phyloP scores from a whole-genome alignment of 2,329 filamentous ascomycete species.

The Colletotrichum sp. region DNA sequence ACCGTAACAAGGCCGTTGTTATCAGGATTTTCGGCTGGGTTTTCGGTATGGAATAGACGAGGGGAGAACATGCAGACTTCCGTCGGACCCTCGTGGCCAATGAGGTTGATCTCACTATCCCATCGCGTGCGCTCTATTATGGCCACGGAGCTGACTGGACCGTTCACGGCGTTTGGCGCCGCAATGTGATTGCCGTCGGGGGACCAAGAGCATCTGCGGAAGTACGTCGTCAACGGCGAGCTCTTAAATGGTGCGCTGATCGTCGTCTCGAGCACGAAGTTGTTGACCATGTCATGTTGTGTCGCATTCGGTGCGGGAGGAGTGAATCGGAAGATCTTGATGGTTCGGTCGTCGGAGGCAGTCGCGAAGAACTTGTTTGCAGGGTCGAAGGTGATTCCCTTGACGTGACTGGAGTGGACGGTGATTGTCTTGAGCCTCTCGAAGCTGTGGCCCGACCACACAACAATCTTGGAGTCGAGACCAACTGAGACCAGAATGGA shows the following conservation, averaged over 20 bases:
- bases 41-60: slow-evolving; percentile 78
- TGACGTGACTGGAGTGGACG: slow-evolving; percentile 96
- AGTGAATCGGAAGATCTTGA: slow-evolving; percentile 96
- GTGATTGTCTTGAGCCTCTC: slow-evolving; percentile 95
- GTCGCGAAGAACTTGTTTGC: slow-evolving; percentile 99
- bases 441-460: slow-evolving; percentile 98
- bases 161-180: slow-evolving; percentile 95
- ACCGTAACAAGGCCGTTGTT: slow-evolving; percentile 76
- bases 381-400: slow-evolving; percentile 97
- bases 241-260: slow-evolving; percentile 87
- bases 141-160: slow-evolving; percentile 94
- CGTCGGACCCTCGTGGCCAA: slow-evolving; percentile 95
- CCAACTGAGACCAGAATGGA: slow-evolving; percentile 96
- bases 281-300: slow-evolving; percentile 94
- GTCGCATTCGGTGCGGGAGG: slow-evolving; percentile 90
- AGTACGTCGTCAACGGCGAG: slow-evolving; percentile 95
- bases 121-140: slow-evolving; percentile 92
- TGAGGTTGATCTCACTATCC: slow-evolving; percentile 97
- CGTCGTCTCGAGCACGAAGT: slow-evolving; percentile 93
- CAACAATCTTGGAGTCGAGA: slow-evolving; percentile 95
- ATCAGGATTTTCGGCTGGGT: slow-evolving; percentile 61
- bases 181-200: slow-evolving; percentile 97
- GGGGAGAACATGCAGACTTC: slow-evolving; percentile 98
- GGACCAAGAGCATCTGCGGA: slow-evolving; percentile 95
- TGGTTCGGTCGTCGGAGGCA: slow-evolving; percentile 93